Evolutionary conservation across 257 asterid genomes (phyloP).

Genomic region (Plectranthus barbatus): DNA sequence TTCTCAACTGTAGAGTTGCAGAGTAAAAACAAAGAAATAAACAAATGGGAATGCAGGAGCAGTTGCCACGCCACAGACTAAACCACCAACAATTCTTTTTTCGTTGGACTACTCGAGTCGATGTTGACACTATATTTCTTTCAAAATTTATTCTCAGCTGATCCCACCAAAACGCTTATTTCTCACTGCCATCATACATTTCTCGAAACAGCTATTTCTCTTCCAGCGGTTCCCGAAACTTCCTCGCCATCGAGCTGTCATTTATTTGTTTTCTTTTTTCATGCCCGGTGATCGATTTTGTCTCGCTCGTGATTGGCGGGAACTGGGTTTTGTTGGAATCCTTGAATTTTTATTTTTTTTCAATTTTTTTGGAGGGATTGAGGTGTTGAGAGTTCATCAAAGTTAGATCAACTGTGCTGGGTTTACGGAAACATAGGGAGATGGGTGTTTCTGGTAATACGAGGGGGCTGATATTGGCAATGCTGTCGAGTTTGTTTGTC

Average conservation of each 20-base stretch:
- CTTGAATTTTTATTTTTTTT: neutral
- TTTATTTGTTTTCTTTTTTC: too few relatives aligned
- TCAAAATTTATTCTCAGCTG: neutral
- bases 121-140: too few relatives aligned
- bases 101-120: too few relatives aligned
- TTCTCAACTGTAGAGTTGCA: too few relatives aligned
- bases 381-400: neutral
- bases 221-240: neutral
- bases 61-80: too few relatives aligned
- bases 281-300: neutral
- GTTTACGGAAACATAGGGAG: slow-evolving; percentile 1
- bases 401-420: neutral
- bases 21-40: too few relatives aligned
- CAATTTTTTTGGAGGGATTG: neutral
- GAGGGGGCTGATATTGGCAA: slow-evolving; percentile 72
- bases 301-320: slow-evolving; percentile 32
- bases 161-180: neutral
- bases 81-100: too few relatives aligned
- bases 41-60: too few relatives aligned
- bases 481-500: slow-evolving; percentile 77
- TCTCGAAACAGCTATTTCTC: neutral
- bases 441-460: slow-evolving; percentile 67
- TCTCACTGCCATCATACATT: neutral
- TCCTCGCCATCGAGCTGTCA: neutral
- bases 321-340: slow-evolving; percentile 5